Evolutionary conservation across 1,284 basidiomycete species (phyloP).

Genomic region (Omphalotus olearius): DNA sequence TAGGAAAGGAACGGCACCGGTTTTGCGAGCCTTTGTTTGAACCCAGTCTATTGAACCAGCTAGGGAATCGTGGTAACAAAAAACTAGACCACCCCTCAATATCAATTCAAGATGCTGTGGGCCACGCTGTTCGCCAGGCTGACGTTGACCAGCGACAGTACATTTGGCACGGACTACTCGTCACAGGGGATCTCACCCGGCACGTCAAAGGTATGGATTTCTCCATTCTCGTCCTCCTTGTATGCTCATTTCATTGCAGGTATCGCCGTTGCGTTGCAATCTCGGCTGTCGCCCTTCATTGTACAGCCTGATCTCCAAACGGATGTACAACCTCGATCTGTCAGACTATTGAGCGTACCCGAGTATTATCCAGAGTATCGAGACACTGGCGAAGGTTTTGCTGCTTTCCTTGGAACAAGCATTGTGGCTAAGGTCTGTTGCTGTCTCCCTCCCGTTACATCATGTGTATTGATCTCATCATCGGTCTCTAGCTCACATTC

Average conservation of each 20-base stretch:
- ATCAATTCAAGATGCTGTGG: constrained; percentile 63
- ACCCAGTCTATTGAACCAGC: constrained; percentile 46
- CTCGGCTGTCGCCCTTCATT: constrained; percentile 70
- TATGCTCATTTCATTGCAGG: constrained; percentile 34
- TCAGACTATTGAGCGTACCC: constrained; percentile 72
- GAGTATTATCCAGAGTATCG: constrained; percentile 93
- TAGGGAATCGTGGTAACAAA: constrained; percentile 18
- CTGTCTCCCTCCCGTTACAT: not conserved
- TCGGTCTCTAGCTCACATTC: constrained; percentile 46
- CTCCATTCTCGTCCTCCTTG: constrained; percentile 1
- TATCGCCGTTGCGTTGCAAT: constrained; percentile 68
- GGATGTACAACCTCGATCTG: constrained; percentile 67
- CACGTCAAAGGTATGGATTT: constrained; percentile 66
- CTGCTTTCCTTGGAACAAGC: constrained; percentile 84
- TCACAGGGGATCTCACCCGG: constrained; percentile 78
- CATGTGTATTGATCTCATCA: constrained; percentile 8
- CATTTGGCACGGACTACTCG: constrained; percentile 79
- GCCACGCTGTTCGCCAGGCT: constrained; percentile 49
- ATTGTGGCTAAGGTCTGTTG: constrained; percentile 80
- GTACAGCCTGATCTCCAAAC: constrained; percentile 62
- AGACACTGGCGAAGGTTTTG: constrained; percentile 77
- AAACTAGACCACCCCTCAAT: constrained; percentile 23
- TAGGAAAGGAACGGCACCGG: constrained; percentile 86
- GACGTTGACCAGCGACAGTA: constrained; percentile 66
- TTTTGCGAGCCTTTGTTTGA: constrained; percentile 91